These are phyloP conservation scores for Fusarium gaditjirri DNA, from an alignment of 2,329 filamentous ascomycete species.

Conservation along the genomic window DNA sequence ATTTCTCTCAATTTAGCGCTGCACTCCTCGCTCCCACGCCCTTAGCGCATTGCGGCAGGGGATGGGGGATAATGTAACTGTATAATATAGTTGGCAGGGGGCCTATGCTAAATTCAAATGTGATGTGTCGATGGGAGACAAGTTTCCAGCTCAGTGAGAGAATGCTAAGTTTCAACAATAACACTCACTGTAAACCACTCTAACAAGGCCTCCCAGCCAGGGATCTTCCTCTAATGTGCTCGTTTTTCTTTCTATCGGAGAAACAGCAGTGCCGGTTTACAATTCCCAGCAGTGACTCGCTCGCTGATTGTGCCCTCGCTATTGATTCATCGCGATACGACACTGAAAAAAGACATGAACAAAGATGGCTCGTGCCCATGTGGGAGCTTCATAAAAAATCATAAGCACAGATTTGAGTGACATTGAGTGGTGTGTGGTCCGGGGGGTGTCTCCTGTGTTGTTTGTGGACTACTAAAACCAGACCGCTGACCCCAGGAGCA, in stretches of 20 bases:
- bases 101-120: slow-evolving; percentile 39
- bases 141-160: slow-evolving; percentile 17
- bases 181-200: slow-evolving; percentile 34
- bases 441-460: slow-evolving; percentile 33
- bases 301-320: background rate
- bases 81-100: slow-evolving; percentile 22
- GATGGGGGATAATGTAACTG: slow-evolving; percentile 17
- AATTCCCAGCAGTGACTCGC: slow-evolving; percentile 5
- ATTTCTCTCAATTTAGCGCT: slow-evolving; percentile 32
- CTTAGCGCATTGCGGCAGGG: slow-evolving; percentile 29
- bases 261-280: too few relatives aligned
- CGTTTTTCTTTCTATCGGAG: slow-evolving; percentile 4
- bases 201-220: slow-evolving; percentile 20
- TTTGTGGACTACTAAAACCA: slow-evolving; percentile 34
- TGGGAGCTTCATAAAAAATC: slow-evolving; percentile 19
- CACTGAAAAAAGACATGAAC: slow-evolving; percentile 3
- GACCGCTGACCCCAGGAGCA: slow-evolving; percentile 39
- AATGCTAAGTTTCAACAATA: slow-evolving; percentile 31
- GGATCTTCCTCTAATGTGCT: background rate
- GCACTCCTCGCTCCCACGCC: slow-evolving; percentile 26
- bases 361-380: slow-evolving; percentile 10
- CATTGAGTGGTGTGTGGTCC: slow-evolving; percentile 32
- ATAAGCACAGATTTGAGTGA: slow-evolving; percentile 32
- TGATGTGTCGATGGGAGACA: slow-evolving; percentile 39
- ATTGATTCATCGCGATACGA: background rate